Evolutionary conservation across 2,329 filamentous ascomycete genomes (phyloP).

Genomic region (Fusarium burgessii): DNA sequence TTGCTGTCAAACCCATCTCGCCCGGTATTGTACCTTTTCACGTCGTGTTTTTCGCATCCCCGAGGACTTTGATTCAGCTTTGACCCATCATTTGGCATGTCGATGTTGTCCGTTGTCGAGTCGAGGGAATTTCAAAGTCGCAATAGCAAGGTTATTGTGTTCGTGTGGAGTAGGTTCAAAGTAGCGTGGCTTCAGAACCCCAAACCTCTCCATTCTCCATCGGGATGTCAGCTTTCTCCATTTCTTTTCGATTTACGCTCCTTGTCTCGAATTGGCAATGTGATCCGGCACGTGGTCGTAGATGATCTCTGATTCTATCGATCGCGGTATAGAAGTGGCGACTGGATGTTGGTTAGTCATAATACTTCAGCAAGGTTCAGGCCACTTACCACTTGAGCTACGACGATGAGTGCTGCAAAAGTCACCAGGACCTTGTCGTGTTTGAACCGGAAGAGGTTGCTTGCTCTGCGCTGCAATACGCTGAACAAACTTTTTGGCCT

Average conservation of each 20-base stretch:
- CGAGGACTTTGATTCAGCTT: not conserved
- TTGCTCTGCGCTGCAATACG: constrained; percentile 24
- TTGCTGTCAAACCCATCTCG: not conserved
- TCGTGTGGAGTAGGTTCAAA: constrained; percentile 1
- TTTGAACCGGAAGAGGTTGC: not conserved
- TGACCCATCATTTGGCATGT: not conserved
- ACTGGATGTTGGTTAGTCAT: not conserved
- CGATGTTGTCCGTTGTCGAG: not conserved
- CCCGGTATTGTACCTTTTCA: not conserved
- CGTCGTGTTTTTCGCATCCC: not conserved
- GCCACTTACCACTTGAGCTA: constrained; percentile 18
- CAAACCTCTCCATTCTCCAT: not conserved
- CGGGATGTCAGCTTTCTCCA: no score
- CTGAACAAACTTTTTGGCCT: constrained; percentile 63
- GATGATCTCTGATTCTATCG: constrained; percentile 42
- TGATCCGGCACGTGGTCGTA: constrained; percentile 55
- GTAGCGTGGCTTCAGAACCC: not conserved
- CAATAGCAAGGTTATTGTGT: not conserved
- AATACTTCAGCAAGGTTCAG: not conserved
- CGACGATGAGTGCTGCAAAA: constrained; percentile 2
- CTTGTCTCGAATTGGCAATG: constrained; percentile 40
- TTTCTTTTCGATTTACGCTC: not conserved
- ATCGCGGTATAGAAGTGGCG: constrained; percentile 9
- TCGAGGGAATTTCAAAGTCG: constrained; percentile 29
- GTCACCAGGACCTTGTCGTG: not conserved